phyloP scores from a whole-genome alignment of 1,284 basidiomycete genomes.

The Xerocomus nothofagi region DNA sequence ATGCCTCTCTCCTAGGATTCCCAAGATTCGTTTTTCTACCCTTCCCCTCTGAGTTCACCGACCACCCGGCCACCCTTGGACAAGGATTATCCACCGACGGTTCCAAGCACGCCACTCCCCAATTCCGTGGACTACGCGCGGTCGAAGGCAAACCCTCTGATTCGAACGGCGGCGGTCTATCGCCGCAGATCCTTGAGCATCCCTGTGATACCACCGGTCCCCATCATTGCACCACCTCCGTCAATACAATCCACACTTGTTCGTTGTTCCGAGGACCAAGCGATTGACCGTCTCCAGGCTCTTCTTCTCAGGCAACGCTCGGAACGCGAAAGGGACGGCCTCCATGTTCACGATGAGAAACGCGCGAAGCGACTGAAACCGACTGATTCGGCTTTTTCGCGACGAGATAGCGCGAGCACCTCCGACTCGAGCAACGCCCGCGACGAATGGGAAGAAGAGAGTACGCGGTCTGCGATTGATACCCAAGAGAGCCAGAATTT shows the following conservation, averaged over 20 bases:
- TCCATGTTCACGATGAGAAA: constrained; percentile 21
- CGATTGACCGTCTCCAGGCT: constrained; percentile 42
- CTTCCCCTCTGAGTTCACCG: constrained; percentile 8
- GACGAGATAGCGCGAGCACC: constrained; percentile 10
- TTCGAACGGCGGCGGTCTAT: constrained; percentile 21
- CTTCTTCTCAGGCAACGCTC: constrained; percentile 44
- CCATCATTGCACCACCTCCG: constrained; percentile 54
- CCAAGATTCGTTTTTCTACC: constrained; percentile 13
- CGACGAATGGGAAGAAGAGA: constrained; percentile 25
- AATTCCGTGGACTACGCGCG: constrained; percentile 23
- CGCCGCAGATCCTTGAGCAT: constrained; percentile 4
- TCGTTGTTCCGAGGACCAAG: constrained; percentile 40
- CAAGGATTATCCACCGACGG: constrained; percentile 17
- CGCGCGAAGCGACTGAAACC: constrained; percentile 8
- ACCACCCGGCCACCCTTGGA: neutral
- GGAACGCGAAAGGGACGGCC: constrained; percentile 36
- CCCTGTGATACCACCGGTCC: constrained; percentile 35
- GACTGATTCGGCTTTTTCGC: neutral
- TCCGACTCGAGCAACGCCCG: constrained; percentile 16
- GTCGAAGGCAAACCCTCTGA: constrained; percentile 28
- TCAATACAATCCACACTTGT: constrained; percentile 33
- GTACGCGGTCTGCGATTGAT: constrained; percentile 12
- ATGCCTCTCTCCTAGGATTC: neutral
- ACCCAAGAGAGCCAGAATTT: constrained; percentile 1
- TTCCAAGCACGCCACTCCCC: constrained; percentile 30